Conservation (phyloP, 2,329 filamentous ascomycete genomes). For the Colletotrichum sublineola region DNA sequence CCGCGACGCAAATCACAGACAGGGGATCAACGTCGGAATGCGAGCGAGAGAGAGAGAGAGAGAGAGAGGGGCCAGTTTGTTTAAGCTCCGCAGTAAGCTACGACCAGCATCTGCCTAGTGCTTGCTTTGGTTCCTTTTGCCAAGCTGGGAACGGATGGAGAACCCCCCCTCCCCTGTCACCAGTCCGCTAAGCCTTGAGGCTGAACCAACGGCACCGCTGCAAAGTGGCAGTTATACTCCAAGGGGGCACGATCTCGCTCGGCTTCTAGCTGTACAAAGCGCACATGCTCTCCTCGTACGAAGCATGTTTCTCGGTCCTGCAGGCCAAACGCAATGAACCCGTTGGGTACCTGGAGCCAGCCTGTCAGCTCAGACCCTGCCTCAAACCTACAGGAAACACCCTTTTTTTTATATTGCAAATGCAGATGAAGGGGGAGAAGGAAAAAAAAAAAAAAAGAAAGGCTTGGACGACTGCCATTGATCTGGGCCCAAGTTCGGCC, state of each 20-base stretch:
- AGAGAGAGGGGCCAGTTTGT: no score
- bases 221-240: conserved; percentile 33
- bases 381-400: conserved; percentile 38
- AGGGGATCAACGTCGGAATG: conserved; percentile 18
- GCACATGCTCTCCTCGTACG: conserved; percentile 31
- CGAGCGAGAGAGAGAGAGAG: neutral
- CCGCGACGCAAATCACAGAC: conserved; percentile 21
- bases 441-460: neutral
- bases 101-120: neutral
- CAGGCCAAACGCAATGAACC: conserved; percentile 36
- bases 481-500: conserved; percentile 13
- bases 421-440: neutral
- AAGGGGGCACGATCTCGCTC: conserved; percentile 41
- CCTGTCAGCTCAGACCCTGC: conserved; percentile 27
- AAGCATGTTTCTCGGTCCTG: conserved; percentile 41
- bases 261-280: conserved; percentile 26
- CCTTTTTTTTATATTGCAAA: conserved; percentile 7
- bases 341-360: neutral
- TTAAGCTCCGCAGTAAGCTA: conserved; percentile 4
- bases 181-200: conserved; percentile 21
- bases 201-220: conserved; percentile 11
- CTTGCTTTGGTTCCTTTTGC: conserved; percentile 16
- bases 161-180: neutral
- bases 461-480: conserved; percentile 21
- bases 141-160: conserved; percentile 31